phyloP scores from a whole-genome alignment of 345 rosid species.

The Reutealis trisperma region DNA sequence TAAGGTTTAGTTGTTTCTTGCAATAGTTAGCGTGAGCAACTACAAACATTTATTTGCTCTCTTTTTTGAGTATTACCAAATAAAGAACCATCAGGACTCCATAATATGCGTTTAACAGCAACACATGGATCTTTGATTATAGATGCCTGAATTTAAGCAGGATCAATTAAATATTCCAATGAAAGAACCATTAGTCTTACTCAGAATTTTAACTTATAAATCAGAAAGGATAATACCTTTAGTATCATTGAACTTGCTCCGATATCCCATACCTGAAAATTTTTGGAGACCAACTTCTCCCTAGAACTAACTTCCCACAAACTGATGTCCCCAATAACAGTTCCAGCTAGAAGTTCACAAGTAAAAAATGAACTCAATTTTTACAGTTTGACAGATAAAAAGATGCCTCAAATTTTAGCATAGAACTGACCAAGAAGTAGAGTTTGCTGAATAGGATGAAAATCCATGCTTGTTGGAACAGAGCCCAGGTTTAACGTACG shows the following conservation, averaged over 20 bases:
- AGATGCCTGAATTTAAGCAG: constrained; percentile 35
- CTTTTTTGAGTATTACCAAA: constrained; percentile 36
- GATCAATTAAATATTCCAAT: background rate
- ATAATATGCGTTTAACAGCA: constrained; percentile 36
- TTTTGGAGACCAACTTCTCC: constrained; percentile 31
- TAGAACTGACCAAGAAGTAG: constrained; percentile 44
- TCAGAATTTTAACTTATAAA: background rate
- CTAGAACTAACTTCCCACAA: constrained; percentile 46
- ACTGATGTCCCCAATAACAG: constrained; percentile 33
- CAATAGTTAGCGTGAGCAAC: constrained; percentile 7
- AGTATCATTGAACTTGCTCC: constrained; percentile 35
- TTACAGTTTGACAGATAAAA: constrained; percentile 10
- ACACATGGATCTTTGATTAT: constrained; percentile 39
- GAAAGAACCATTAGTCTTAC: background rate
- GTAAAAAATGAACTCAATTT: constrained; percentile 10
- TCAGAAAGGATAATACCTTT: constrained; percentile 28
- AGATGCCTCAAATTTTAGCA: background rate
- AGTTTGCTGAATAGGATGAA: constrained; percentile 46
- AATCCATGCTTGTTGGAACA: constrained; percentile 45
- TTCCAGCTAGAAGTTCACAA: constrained; percentile 37
- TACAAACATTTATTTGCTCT: background rate
- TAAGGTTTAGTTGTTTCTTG: background rate
- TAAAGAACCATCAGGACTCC: constrained; percentile 47
- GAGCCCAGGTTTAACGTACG: constrained; percentile 37
- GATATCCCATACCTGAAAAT: constrained; percentile 44